These are phyloP conservation scores for Vitis hybrid DNA, from an alignment of 177 flowering plant genomes.

Conservation along the genomic window DNA sequence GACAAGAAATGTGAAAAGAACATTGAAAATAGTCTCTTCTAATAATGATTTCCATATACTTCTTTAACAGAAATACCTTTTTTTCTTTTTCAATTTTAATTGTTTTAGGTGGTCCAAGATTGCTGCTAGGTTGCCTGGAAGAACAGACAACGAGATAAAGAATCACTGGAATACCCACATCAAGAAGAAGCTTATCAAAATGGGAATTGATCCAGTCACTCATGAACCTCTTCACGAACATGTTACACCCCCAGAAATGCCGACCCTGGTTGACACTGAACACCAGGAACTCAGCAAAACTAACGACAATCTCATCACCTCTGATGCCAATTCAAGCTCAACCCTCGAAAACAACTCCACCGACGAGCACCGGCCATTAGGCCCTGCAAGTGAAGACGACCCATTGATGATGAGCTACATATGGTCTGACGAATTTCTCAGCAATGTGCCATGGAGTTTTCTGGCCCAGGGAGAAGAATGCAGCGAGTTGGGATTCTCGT, in stretches of 20 bases:
- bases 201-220: conserved; percentile 53
- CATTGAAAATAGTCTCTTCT: too few species aligned
- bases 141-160: conserved; percentile 67
- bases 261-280: conserved; percentile 1
- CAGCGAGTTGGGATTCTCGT: conserved; percentile 8
- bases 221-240: conserved; percentile 39
- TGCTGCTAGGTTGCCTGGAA: conserved; percentile 54
- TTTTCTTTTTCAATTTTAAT: not conserved
- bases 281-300: conserved; percentile 4
- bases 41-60: too few species aligned
- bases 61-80: not conserved
- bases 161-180: conserved; percentile 61
- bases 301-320: conserved; percentile 2
- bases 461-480: conserved; percentile 5
- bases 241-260: conserved; percentile 7
- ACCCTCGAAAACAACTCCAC: conserved; percentile 30
- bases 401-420: conserved; percentile 30
- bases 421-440: conserved; percentile 25
- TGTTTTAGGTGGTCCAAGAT: conserved; percentile 44
- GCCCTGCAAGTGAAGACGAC: conserved; percentile 24
- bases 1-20: too few species aligned
- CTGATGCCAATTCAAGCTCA: conserved; percentile 21
- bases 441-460: conserved; percentile 30
- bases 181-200: conserved; percentile 48
- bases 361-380: conserved; percentile 23